Percentiles rank a stretch among this genome's conserved stretches.
phyloP scores from a whole-genome alignment of 208 protist species.

The Phytomonas sp. region DNA sequence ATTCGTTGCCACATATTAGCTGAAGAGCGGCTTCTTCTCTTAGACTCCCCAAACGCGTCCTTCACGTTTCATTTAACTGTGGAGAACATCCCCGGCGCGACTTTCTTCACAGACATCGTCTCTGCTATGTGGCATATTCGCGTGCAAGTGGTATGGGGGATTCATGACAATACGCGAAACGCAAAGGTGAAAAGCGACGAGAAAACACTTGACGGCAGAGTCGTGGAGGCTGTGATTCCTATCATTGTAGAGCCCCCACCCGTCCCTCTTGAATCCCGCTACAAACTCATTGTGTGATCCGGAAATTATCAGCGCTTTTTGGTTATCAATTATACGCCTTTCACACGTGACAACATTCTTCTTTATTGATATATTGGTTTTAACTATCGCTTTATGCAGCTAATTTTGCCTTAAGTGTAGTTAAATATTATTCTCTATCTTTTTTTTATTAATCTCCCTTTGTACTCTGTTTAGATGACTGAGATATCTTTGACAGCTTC shows the following conservation, averaged over 20 bases:
- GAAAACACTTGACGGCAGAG: background rate
- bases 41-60: slow-evolving; percentile 13
- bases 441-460: background rate
- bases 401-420: background rate
- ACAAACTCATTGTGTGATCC: background rate
- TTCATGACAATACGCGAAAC: background rate
- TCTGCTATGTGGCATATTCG: slow-evolving; percentile 26
- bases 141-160: slow-evolving; percentile 13
- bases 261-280: background rate
- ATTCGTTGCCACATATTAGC: slow-evolving; percentile 14
- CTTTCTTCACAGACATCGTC: slow-evolving; percentile 3
- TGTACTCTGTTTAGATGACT: background rate
- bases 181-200: background rate
- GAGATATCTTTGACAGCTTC: background rate
- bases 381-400: background rate
- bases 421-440: background rate
- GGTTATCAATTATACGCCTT: background rate
- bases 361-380: background rate
- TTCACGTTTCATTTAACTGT: slow-evolving; percentile 14
- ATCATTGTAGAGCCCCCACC: background rate
- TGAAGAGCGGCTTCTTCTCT: slow-evolving; percentile 16
- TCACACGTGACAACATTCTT: background rate
- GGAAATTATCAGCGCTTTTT: background rate
- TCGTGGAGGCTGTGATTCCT: background rate
- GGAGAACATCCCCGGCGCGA: slow-evolving; percentile 1